Evolutionary conservation across 176 grass and related monocot genomes (phyloP).

Genomic region (Triticum turgidum): DNA sequence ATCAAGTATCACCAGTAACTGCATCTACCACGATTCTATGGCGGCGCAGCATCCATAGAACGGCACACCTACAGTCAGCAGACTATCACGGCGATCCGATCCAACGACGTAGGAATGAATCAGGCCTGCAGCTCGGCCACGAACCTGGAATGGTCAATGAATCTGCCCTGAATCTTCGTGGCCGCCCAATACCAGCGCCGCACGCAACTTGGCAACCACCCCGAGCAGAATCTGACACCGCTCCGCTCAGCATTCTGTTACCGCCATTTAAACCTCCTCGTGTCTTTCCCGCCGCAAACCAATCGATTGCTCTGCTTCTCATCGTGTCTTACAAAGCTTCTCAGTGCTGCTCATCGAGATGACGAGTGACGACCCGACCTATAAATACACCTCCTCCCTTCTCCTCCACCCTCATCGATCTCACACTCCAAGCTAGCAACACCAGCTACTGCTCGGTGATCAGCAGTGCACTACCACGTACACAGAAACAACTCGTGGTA

Average conservation of each 20-base stretch:
- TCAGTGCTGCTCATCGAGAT: neutral
- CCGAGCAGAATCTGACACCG: constrained; percentile 45
- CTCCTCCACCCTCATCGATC: constrained; percentile 30
- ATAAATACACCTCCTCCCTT: constrained; percentile 37
- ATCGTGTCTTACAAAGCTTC: neutral
- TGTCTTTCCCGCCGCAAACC: constrained; percentile 48
- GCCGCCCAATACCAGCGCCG: neutral
- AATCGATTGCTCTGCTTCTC: neutral
- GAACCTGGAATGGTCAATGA: neutral
- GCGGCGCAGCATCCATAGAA: constrained; percentile 45
- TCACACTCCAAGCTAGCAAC: neutral
- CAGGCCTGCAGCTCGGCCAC: neutral
- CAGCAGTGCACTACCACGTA: neutral
- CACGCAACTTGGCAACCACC: constrained; percentile 25
- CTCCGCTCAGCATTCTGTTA: constrained; percentile 35
- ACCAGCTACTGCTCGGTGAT: neutral
- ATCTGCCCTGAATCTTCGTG: constrained; percentile 47
- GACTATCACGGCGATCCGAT: neutral
- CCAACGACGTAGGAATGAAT: neutral
- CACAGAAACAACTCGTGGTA: neutral
- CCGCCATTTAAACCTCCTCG: constrained; percentile 34
- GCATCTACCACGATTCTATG: constrained; percentile 1
- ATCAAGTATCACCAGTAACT: neutral
- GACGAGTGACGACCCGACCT: neutral
- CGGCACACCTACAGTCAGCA: constrained; percentile 33